Base-by-base conservation (phyloP, 352 stramenopile genomes). In the Phytophthora cajani region DNA sequence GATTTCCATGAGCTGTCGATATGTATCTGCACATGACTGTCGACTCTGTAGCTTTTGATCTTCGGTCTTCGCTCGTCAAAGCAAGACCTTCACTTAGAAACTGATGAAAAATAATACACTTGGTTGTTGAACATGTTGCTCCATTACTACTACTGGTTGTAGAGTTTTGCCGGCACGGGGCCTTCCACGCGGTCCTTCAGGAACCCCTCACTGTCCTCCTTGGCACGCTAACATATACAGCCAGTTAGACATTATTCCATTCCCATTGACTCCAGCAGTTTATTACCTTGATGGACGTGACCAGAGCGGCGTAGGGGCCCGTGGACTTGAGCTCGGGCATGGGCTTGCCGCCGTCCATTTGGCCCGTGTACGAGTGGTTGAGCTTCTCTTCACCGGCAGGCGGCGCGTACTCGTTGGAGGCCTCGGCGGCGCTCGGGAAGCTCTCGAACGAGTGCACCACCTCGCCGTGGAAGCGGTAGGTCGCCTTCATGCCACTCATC, bases 181-280 rank as follows among this genome's bases (percentile, higher is more conserved):
- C 87, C 85, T 72, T 95, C 87, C 40, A 90, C 84, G 56, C 90
- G 88, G 75, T 95, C 84, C 62, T 92, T 92, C 8, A 95, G 74
- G 68, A 93, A 92, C 16, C 33, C 64, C 69, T 95, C 87, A 66
- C 87, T 95, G 73, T 91, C 87, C 42, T 92, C 81, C 58, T 95
- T 95, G 17, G 85, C 85, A 50, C 84, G 78, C 87, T 95, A 49
- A 36, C 7, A 3, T 36, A 36, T 25, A 19, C 44, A 51, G 17
- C 14, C 44, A 51, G 17, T 51, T 51, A 51, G 9, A 2, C 9
- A 47, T 47, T 36, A 9, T 36, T 36, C 7, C 30, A 10, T 36
- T 11, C 30, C 30, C 30, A 36, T 36, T 36, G 30, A 36, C 30
- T 27, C 23, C 10, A 40, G 9, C 14, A 40, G 14, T 40, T 44